Evolutionary conservation across 176 grass and related monocot species (phyloP), one percentile per base, ranked within the genome.

Genomic region (Eragrostis nindensis): DNA sequence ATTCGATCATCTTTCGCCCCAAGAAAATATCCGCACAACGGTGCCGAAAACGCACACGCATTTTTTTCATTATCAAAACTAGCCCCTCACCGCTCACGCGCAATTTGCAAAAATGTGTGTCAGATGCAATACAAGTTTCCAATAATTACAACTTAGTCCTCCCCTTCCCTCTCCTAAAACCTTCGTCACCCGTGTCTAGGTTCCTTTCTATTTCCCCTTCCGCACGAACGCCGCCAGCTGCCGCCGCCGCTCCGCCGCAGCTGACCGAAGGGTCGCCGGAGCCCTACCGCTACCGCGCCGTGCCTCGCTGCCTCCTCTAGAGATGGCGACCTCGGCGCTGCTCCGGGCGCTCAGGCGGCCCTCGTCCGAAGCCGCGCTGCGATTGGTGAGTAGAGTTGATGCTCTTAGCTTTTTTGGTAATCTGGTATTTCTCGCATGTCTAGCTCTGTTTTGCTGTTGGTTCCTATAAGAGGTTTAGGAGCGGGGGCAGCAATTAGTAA

Each of bases 271-370:
- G 32, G 32, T 36, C 32, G 29, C 17, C 7, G 55, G 64, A 61
- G 12, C 8, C 41, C 50, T 32, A 8, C 27, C 15, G 0, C 41
- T 61, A 39, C 63, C 62, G 24, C 36, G 24, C 32, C 32, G n/a
- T 16, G 16, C 7, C 30, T n/a, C 41, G 24, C 24, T 30, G 11
- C 40, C 47, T 43, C 21, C 82, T 69, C 3, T 15, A 4, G 65
- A 10, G 53, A 92, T 92, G 90, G 84, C 84, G 76, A 73, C 90
- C n/a, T 80, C 76, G 30, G 60, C 84, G 43, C 71, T 92, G 44
- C 81, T 86, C 25, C 84, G 90, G 8, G 87, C 90, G 82, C 81
- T 87, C 66, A 89, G 87, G 72, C 57, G 70, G 43, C 76, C 84
- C 63, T 78, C 83, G 15, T 62, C 81, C 36, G 75, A 81, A 39